phyloP scores from a whole-genome alignment of 805 yeast genomes.

The Saturnispora galanensis region DNA sequence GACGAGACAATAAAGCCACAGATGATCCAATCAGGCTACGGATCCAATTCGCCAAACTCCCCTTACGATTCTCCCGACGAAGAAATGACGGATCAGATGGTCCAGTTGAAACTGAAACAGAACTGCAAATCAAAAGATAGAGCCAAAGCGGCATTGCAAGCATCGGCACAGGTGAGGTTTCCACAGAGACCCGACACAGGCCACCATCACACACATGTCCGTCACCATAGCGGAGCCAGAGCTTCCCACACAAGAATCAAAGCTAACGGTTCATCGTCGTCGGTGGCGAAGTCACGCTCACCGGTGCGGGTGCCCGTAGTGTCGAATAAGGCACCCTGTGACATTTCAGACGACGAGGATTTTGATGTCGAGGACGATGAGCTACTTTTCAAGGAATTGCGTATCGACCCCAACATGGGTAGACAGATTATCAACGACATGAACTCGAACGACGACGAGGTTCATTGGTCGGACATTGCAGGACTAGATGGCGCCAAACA shows the following conservation, averaged over 20 bases:
- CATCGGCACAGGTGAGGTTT: slow-evolving; percentile 25
- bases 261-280: too few species aligned
- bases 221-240: background rate
- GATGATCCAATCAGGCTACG: background rate
- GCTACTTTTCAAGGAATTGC: slow-evolving; percentile 31
- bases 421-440: slow-evolving; percentile 65
- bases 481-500: slow-evolving; percentile 84
- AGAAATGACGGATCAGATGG: slow-evolving; percentile 6
- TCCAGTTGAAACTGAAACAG: slow-evolving; percentile 9
- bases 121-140: slow-evolving; percentile 21
- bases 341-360: slow-evolving; percentile 1
- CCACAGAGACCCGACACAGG: slow-evolving; percentile 13
- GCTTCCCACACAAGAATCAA: background rate
- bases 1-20: background rate
- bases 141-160: slow-evolving; percentile 25
- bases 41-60: slow-evolving; percentile 4
- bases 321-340: slow-evolving; percentile 12
- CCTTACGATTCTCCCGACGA: slow-evolving; percentile 13
- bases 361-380: slow-evolving; percentile 21
- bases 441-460: slow-evolving; percentile 82
- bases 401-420: slow-evolving; percentile 6
- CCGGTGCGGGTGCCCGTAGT: slow-evolving; percentile 2
- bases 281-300: background rate
- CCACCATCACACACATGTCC: slow-evolving; percentile 1
- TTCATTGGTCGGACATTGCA: slow-evolving; percentile 91